Conservation (phyloP, 2,329 filamentous ascomycete species). For the Venturiaceae sp. region DNA sequence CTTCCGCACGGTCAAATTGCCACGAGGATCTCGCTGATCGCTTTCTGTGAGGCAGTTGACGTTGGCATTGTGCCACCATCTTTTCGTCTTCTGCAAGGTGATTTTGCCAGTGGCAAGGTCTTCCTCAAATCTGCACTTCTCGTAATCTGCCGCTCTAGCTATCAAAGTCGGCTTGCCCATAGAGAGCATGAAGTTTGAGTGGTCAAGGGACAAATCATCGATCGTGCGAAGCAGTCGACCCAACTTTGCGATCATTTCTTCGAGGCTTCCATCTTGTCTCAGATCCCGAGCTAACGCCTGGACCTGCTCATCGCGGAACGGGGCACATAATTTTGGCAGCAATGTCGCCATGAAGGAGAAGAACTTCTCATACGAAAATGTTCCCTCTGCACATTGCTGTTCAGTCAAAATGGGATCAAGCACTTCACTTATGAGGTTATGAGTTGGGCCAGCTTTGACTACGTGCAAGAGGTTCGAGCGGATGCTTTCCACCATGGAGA, state of each 20-base stretch:
- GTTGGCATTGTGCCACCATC: slow-evolving; percentile 56
- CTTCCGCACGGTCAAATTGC: slow-evolving; percentile 55
- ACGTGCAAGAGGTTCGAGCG: slow-evolving; percentile 63
- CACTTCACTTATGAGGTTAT: slow-evolving; percentile 64
- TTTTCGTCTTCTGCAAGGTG: slow-evolving; percentile 49
- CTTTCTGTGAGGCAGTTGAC: slow-evolving; percentile 56
- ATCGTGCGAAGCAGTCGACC: slow-evolving; percentile 68
- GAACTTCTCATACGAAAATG: slow-evolving; percentile 73
- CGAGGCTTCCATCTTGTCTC: slow-evolving; percentile 32
- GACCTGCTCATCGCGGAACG: slow-evolving; percentile 68
- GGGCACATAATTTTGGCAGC: slow-evolving; percentile 70
- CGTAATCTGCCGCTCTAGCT: slow-evolving; percentile 61
- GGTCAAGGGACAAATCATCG: slow-evolving; percentile 69
- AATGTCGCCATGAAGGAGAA: slow-evolving; percentile 67
- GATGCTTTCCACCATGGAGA: slow-evolving; percentile 61
- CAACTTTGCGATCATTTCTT: slow-evolving; percentile 64
- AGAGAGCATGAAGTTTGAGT: slow-evolving; percentile 71
- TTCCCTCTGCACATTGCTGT: slow-evolving; percentile 58
- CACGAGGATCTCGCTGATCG: slow-evolving; percentile 58
- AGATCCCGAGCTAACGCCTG: slow-evolving; percentile 57
- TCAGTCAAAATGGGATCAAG: slow-evolving; percentile 63
- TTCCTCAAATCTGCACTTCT: slow-evolving; percentile 60
- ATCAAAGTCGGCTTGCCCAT: slow-evolving; percentile 62
- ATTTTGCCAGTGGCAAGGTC: slow-evolving; percentile 49
- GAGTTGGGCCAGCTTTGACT: slow-evolving; percentile 49